phyloP scores from a whole-genome alignment of 176 grass and related monocot genomes.

The Metroxylon sagu region DNA sequence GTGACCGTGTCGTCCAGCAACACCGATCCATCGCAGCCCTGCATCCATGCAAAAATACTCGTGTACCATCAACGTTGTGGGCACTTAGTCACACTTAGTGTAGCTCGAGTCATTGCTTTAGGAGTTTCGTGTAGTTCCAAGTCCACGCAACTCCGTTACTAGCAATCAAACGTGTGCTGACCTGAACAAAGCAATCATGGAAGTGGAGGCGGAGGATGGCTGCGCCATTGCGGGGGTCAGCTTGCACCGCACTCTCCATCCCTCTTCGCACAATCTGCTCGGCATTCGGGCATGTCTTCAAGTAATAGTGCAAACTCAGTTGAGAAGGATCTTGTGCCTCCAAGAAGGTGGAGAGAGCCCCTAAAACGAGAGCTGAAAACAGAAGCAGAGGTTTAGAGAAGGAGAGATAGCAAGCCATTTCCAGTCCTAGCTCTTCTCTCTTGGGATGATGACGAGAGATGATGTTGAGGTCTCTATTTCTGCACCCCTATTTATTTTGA shows the following conservation, averaged over 20 bases:
- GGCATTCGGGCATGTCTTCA: constrained; percentile 65
- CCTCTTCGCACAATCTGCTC: constrained; percentile 59
- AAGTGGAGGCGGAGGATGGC: constrained; percentile 85
- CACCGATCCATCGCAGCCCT: constrained; percentile 96
- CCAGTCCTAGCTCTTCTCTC: not conserved
- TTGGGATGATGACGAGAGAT: not conserved
- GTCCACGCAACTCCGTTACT: no score
- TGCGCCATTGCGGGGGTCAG: constrained; percentile 58
- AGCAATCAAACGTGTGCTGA: not conserved
- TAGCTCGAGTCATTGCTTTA: no score
- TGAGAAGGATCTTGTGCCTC: constrained; percentile 49
- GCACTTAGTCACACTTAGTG: no score
- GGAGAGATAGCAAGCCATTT: not conserved
- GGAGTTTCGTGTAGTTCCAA: no score
- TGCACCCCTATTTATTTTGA: constrained; percentile 29
- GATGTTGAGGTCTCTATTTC: not conserved
- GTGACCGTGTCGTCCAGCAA: constrained; percentile 72
- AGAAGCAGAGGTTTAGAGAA: not conserved
- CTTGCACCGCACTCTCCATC: constrained; percentile 63
- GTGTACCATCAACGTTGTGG: no score
- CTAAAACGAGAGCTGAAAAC: constrained; percentile 16
- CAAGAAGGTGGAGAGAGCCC: constrained; percentile 1
- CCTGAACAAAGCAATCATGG: constrained; percentile 96
- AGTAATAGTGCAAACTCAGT: constrained; percentile 74
- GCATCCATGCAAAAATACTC: not conserved